These are phyloP conservation scores for Primulina eburnea DNA, from an alignment of 257 asterid species.

Conservation along the genomic window DNA sequence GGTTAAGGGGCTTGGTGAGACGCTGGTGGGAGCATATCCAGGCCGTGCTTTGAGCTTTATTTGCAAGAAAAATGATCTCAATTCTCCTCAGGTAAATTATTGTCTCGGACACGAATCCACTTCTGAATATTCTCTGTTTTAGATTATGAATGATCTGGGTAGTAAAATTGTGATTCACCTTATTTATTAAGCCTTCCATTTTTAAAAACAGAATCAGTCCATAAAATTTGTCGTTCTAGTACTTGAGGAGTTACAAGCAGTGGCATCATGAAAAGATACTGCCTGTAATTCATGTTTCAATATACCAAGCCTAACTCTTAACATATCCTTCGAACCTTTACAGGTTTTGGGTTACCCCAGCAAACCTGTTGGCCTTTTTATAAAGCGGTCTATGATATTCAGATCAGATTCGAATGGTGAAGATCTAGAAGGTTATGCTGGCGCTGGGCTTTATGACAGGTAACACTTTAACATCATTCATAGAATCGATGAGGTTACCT, in stretches of 20 bases:
- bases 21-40: constrained; percentile 98
- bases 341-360: constrained; percentile 98
- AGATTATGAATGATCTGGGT: constrained; percentile 1
- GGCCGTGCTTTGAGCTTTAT: constrained; percentile 97
- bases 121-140: constrained; percentile 11
- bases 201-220: neutral
- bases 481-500: constrained; percentile 8
- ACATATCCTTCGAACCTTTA: constrained; percentile 23
- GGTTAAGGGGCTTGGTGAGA: constrained; percentile 98
- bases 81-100: constrained; percentile 64
- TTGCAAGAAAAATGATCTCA: constrained; percentile 82
- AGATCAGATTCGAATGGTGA: constrained; percentile 99
- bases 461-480: constrained; percentile 27
- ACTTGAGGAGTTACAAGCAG: constrained; percentile 1
- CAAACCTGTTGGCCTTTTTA: constrained; percentile 94
- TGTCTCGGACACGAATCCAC: constrained; percentile 17
- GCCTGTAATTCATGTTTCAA: constrained; percentile 9
- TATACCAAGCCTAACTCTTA: constrained; percentile 7
- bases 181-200: neutral
- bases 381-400: constrained; percentile 75
- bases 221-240: neutral
- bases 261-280: constrained; percentile 5
- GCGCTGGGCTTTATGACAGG: constrained; percentile 99
- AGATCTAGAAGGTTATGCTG: constrained; percentile 89
- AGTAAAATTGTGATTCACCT: constrained; percentile 10